A percentile compares a stretch with the other conserved stretches of the same genome.
phyloP scores from a whole-genome alignment of 2,329 filamentous ascomycete species.

The Hypoxylon sp. region DNA sequence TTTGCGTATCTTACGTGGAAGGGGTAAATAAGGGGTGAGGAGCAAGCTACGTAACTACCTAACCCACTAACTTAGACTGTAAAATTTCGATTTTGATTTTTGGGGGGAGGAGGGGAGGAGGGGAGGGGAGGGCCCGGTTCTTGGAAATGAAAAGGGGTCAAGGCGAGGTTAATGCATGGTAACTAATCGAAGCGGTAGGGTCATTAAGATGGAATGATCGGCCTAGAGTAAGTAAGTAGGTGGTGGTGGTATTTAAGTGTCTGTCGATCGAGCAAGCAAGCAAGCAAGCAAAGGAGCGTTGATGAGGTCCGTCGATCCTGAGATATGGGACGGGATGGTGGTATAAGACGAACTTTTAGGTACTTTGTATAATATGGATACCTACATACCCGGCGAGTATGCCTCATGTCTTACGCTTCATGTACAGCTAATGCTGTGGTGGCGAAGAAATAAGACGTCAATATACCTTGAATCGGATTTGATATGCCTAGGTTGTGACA shows the following conservation, averaged over 20 bases:
- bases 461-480: constrained; percentile 3
- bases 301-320: constrained; percentile 5
- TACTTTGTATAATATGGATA: constrained; percentile 9
- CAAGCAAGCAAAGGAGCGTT: not conserved
- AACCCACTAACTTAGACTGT: not conserved
- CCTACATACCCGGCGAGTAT: constrained; percentile 9
- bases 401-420: not conserved
- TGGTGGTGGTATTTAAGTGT: not conserved
- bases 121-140: not conserved
- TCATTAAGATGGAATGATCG: not conserved
- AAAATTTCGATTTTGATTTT: not conserved
- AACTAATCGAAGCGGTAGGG: constrained; percentile 2
- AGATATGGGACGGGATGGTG: not conserved
- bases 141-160: not conserved
- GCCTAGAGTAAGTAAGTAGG: not conserved
- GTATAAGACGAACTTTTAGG: not conserved
- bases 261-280: not conserved
- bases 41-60: not conserved
- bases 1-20: constrained; percentile 78
- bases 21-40: constrained; percentile 60
- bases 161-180: not conserved
- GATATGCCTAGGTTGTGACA: not conserved
- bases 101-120: not conserved
- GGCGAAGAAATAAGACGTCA: constrained; percentile 5
- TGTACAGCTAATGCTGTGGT: constrained; percentile 1